These are phyloP conservation scores for Epichloe coenophiala DNA, from an alignment of 2,329 filamentous ascomycete species.

Conservation along the genomic window DNA sequence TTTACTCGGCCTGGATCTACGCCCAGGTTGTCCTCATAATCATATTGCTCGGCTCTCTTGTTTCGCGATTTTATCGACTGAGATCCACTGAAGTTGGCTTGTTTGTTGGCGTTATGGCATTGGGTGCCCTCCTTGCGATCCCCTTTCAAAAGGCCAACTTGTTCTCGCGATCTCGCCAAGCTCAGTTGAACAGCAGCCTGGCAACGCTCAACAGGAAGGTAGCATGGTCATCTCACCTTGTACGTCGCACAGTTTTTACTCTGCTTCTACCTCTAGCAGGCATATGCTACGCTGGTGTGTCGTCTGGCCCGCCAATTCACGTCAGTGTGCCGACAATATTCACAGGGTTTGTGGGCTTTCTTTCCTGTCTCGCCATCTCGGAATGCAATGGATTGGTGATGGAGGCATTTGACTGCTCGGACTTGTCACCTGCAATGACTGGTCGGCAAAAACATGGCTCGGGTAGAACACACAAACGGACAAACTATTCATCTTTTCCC, in stretches of 20 bases:
- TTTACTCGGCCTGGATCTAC: slow-evolving; percentile 71
- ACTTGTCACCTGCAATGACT: slow-evolving; percentile 59
- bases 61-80: slow-evolving; percentile 53
- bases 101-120: slow-evolving; percentile 49
- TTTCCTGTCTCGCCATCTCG: slow-evolving; percentile 59
- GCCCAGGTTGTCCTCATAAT: slow-evolving; percentile 63
- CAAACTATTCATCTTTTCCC: slow-evolving; percentile 65
- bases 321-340: slow-evolving; percentile 53
- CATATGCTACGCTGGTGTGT: slow-evolving; percentile 53
- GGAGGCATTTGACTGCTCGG: slow-evolving; percentile 72
- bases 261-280: slow-evolving; percentile 53
- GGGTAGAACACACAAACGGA: slow-evolving; percentile 31
- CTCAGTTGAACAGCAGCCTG: slow-evolving; percentile 46
- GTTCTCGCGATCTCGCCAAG: slow-evolving; percentile 51
- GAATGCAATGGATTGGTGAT: slow-evolving; percentile 68
- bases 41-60: slow-evolving; percentile 56
- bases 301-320: slow-evolving; percentile 45
- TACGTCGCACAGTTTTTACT: slow-evolving; percentile 55
- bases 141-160: slow-evolving; percentile 60
- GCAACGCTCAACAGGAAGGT: slow-evolving; percentile 52
- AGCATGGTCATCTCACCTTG: slow-evolving; percentile 58
- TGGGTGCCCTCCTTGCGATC: slow-evolving; percentile 56
- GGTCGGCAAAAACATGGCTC: slow-evolving; percentile 34
- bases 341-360: slow-evolving; percentile 52
- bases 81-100: slow-evolving; percentile 52